Base-by-base conservation (phyloP, 2,329 filamentous ascomycete genomes). In the Aspergillus sp. region DNA sequence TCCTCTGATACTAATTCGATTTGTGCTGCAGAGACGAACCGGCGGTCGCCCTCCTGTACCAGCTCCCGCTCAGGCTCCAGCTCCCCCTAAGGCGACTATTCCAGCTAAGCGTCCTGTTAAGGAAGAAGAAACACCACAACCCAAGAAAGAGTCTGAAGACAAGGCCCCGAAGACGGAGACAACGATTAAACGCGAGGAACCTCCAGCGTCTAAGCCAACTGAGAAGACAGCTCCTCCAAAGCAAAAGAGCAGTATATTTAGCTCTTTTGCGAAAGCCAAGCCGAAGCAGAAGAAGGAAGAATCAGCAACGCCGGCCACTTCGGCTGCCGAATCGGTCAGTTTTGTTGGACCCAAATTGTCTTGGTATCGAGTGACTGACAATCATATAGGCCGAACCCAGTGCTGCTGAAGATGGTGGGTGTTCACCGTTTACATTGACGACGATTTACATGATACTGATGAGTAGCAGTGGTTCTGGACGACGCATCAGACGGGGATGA, bases 251-350 rank as follows among this genome's bases (percentile, higher is more conserved):
- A 84, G 85, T 61, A 86, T 96, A 25, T 92, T 95, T 82, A 88
- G 89, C 62, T 90, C 91, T 0, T 96, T 96, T 72, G 90, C 90
- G 2, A 88, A 87, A 67, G 80, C 87, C 4, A 91, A 85, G 69
- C 82, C 86, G 8, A 91, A 88, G 68, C 65, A 66, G 65, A 82
- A 77, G 70, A 76, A 68, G 64, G 80, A 72, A 72, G 76, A 73
- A 3, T 74, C 78, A 13, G 69, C 77, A 38, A 76, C 78, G 2
- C 72, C 79, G 30, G 69, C 70, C 36, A 63, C 68, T 60, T 66
- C 65, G 53, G 65, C 58, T 6, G 65, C 64, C 21, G 73, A 78
- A 62, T 73, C 75, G 38, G 75, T 78, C 52, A 73, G 77, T 19
- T 19, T 19, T 19, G 17, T 19, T 19, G 17, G 17, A 47, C 48